Percentiles rank a stretch among this genome's conserved stretches.
phyloP scores from a whole-genome alignment of 2,329 filamentous ascomycete genomes.

The Arthrobotrys entomopaga region DNA sequence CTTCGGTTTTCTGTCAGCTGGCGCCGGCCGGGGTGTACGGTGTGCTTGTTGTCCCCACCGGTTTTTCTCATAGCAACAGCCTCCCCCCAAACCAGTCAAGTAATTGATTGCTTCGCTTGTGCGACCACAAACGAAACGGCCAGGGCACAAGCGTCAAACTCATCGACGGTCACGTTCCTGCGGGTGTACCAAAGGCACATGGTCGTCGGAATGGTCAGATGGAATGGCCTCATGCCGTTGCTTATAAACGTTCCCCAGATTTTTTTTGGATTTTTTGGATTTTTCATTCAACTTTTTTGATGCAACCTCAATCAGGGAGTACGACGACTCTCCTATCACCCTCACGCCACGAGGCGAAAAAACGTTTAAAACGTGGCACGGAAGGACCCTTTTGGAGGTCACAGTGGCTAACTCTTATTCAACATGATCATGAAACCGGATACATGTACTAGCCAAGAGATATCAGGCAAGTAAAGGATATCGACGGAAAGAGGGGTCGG shows the following conservation, averaged over 20 bases:
- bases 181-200: not conserved
- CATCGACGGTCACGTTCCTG: not conserved
- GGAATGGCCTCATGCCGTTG: constrained; percentile 28
- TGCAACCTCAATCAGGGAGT: too few species aligned
- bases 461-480: too few species aligned
- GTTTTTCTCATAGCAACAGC: constrained; percentile 9
- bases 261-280: constrained; percentile 6
- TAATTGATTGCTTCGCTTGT: constrained; percentile 20
- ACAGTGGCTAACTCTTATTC: too few species aligned
- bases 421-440: too few species aligned
- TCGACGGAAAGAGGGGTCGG: too few species aligned
- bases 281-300: too few species aligned
- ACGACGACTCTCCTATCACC: too few species aligned
- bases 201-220: constrained; percentile 23
- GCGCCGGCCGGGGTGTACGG: not conserved
- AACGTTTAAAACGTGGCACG: too few species aligned
- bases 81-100: constrained; percentile 29
- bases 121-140: constrained; percentile 17
- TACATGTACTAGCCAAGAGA: too few species aligned
- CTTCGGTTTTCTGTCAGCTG: constrained; percentile 20
- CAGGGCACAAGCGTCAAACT: constrained; percentile 2
- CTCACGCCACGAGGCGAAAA: too few species aligned
- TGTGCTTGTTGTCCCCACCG: constrained; percentile 32
- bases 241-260: constrained; percentile 15
- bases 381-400: too few species aligned